Evolutionary conservation across 345 rosid genomes (phyloP).

Genomic region (Schrenkiella parvula): DNA sequence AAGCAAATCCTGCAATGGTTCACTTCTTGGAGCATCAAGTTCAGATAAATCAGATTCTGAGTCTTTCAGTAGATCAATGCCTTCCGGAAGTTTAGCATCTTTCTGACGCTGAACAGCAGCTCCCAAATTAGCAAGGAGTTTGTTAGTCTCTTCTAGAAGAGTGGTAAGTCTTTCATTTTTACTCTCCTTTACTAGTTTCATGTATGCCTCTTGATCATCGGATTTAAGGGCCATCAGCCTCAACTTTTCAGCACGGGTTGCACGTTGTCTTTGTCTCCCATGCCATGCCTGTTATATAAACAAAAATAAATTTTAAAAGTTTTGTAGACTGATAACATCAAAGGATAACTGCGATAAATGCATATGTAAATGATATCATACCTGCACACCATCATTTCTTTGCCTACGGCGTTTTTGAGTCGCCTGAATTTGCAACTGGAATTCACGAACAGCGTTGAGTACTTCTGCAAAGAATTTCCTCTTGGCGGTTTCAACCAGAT

Average conservation of each 20-base stretch:
- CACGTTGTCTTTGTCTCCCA: constrained; percentile 99
- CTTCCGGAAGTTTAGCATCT: constrained; percentile 69
- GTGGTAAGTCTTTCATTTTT: constrained; percentile 90
- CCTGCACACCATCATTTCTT: constrained; percentile 93
- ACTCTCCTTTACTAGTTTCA: constrained; percentile 96
- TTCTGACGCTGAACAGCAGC: constrained; percentile 99
- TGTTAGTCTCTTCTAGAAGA: constrained; percentile 94
- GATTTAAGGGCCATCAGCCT: constrained; percentile 96
- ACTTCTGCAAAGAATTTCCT: constrained; percentile 84
- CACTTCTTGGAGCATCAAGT: constrained; percentile 67
- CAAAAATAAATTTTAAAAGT: not conserved
- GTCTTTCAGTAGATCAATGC: constrained; percentile 57
- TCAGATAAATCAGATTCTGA: constrained; percentile 68
- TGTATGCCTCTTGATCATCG: constrained; percentile 97
- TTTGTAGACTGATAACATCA: not conserved
- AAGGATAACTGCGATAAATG: not conserved
- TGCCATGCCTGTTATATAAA: constrained; percentile 76
- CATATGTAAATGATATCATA: constrained; percentile 14
- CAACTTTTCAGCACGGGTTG: constrained; percentile 94
- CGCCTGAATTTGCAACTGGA: constrained; percentile 75
- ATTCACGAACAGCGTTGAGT: constrained; percentile 88
- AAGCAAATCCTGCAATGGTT: constrained; percentile 54
- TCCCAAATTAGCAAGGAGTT: constrained; percentile 90
- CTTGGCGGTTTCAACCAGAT: constrained; percentile 69
- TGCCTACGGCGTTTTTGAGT: constrained; percentile 88